Evolutionary conservation across 257 asterid genomes (phyloP).

Genomic region (Jaltomata sinuosa): DNA sequence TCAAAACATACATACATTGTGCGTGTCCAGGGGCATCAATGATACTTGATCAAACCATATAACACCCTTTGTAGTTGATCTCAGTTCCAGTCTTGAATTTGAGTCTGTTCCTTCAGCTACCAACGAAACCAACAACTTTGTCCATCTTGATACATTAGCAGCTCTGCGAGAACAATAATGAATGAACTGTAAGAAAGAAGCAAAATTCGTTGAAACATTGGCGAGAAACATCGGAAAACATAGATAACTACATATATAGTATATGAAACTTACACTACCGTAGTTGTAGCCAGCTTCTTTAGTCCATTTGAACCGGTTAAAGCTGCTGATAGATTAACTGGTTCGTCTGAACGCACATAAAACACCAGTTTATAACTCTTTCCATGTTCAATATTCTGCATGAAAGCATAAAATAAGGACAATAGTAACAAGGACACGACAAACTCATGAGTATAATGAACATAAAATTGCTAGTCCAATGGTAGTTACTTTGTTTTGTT

Average conservation of each 20-base stretch:
- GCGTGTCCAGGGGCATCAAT: slow-evolving; percentile 81
- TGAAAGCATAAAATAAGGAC: not conserved
- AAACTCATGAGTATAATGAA: not conserved
- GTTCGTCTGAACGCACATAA: slow-evolving; percentile 52
- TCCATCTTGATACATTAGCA: slow-evolving; percentile 59
- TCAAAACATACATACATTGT: slow-evolving; percentile 40
- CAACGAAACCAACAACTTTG: slow-evolving; percentile 51
- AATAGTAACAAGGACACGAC: not conserved
- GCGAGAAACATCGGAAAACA: not conserved
- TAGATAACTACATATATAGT: not conserved
- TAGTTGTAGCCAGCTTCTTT: slow-evolving; percentile 47
- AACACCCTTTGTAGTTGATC: slow-evolving; percentile 56
- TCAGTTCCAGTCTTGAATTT: slow-evolving; percentile 71
- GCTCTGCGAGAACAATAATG: slow-evolving; percentile 36
- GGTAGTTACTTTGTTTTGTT: not conserved
- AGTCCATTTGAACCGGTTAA: slow-evolving; percentile 55
- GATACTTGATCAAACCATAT: slow-evolving; percentile 98
- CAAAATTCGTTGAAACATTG: not conserved
- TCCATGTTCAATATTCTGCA: slow-evolving; percentile 83
- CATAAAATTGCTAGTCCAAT: not conserved
- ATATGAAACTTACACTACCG: slow-evolving; percentile 40
- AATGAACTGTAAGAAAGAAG: not conserved
- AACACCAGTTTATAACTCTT: slow-evolving; percentile 68
- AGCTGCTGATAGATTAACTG: slow-evolving; percentile 50
- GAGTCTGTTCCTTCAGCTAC: slow-evolving; percentile 56